These are phyloP conservation scores for Sergeia podlipaevii DNA, from an alignment of 208 protist species.

Conservation along the genomic window DNA sequence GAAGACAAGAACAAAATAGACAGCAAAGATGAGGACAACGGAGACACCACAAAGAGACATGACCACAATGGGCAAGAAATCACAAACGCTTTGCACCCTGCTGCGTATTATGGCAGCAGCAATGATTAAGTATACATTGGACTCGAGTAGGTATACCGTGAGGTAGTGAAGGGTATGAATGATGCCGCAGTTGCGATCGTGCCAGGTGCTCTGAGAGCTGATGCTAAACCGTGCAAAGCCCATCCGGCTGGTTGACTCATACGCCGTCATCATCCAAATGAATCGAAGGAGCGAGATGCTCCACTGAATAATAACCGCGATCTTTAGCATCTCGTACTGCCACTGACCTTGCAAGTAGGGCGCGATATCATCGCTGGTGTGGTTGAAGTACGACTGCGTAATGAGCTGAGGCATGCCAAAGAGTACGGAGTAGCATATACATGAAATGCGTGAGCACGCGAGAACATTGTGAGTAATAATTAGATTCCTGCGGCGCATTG, in stretches of 20 bases:
- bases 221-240: slow-evolving; percentile 75
- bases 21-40: slow-evolving; percentile 18
- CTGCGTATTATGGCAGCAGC: background rate
- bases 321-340: slow-evolving; percentile 24
- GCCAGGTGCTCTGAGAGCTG: slow-evolving; percentile 11
- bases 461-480: slow-evolving; percentile 62
- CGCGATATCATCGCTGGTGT: slow-evolving; percentile 7
- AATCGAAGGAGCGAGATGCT: slow-evolving; percentile 42
- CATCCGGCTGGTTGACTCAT: slow-evolving; percentile 59
- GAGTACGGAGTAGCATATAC: slow-evolving; percentile 42
- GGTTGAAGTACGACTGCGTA: slow-evolving; percentile 46
- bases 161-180: slow-evolving; percentile 36
- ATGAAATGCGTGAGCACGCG: slow-evolving; percentile 38
- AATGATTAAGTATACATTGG: slow-evolving; percentile 43
- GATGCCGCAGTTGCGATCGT: slow-evolving; percentile 34
- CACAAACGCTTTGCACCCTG: no score
- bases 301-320: slow-evolving; percentile 31
- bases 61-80: slow-evolving; percentile 15
- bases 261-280: slow-evolving; percentile 30
- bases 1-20: slow-evolving; percentile 23
- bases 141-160: slow-evolving; percentile 52
- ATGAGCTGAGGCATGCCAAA: slow-evolving; percentile 71
- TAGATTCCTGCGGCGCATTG: slow-evolving; percentile 19
- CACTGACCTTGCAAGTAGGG: background rate
- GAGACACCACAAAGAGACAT: slow-evolving; percentile 23